Evolutionary conservation across 2,329 filamentous ascomycete species (phyloP).

Genomic region (Madurella mycetomatis): DNA sequence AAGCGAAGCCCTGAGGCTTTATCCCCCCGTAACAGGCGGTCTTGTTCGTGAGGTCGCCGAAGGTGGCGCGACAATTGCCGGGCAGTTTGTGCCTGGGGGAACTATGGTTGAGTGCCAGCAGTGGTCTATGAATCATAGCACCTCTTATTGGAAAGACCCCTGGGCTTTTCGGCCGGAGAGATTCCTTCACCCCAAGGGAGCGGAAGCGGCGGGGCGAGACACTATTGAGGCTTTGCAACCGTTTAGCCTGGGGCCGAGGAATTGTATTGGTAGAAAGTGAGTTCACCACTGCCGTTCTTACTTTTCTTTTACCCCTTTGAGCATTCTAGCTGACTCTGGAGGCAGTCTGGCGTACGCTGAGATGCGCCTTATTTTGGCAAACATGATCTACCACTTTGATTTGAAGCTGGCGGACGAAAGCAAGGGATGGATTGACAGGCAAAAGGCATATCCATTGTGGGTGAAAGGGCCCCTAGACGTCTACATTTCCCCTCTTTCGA

Average conservation of each 20-base stretch:
- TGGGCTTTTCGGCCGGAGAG: constrained; percentile 35
- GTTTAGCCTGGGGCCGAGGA: constrained; percentile 37
- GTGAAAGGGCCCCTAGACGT: constrained; percentile 8
- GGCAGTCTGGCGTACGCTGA: constrained; percentile 41
- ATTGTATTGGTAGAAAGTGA: constrained; percentile 40
- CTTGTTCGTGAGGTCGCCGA: constrained; percentile 14
- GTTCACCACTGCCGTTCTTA: constrained; percentile 8
- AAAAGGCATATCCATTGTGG: constrained; percentile 13
- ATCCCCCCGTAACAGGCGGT: constrained; percentile 28
- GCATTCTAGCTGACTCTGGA: too few species aligned
- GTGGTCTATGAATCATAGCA: constrained; percentile 30
- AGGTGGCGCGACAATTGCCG: constrained; percentile 20
- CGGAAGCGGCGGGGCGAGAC: constrained; percentile 25
- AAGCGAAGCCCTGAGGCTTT: constrained; percentile 38
- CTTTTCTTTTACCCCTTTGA: not conserved
- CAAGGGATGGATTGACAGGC: constrained; percentile 33
- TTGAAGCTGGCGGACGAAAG: constrained; percentile 34
- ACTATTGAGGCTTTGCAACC: constrained; percentile 32
- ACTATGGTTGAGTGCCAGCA: constrained; percentile 30
- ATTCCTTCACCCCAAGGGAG: constrained; percentile 24
- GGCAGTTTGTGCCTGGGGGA: constrained; percentile 24
- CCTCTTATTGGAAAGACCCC: constrained; percentile 34
- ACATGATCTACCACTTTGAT: constrained; percentile 44
- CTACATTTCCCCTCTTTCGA: not conserved
- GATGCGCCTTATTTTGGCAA: constrained; percentile 43